Evolutionary conservation across 2,329 filamentous ascomycete species (phyloP), one percentile per base, ranked within the genome.

Genomic region (Xylaria sp.): DNA sequence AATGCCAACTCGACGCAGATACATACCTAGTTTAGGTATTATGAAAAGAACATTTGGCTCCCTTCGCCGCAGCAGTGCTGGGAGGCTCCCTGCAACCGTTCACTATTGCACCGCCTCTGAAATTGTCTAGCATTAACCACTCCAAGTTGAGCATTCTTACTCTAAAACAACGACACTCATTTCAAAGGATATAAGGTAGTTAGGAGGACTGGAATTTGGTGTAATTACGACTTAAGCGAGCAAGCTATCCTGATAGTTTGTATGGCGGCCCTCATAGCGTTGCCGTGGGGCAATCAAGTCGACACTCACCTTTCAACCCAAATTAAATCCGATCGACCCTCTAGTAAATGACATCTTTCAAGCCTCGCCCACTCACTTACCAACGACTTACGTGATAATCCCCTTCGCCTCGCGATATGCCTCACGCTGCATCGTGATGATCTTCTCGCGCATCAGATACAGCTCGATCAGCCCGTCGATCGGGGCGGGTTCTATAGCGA

Each of bases 401-500:
- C 62, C 62, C 48, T 62, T 54, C 8, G 59, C 62, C 36, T 70
- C 68, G 14, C 65, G 39, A n/a, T 63, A 65, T 45, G 65, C 42
- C 12, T 68, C 68, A 11, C 68, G 61, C 51, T 68, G 63, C 65
- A 65, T 70, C 14, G 65, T 68, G 0, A 59, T 32, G 32, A 70
- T 56, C n/a, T 68, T 50, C 24, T 70, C 68, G 14, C 62, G 42
- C 68, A 70, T 68, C 8, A 50, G 34, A 30, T 63, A 54, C 27
- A 70, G 19, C 27, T 65, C 68, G 2, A 47, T 36, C 32, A 65
- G 2, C 12, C 51, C 32, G 9, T 68, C 54, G 0, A 17, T 6
- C 7, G 61, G 36, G 0, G 39, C 34, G 7, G 56, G 7, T 1
- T 58, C 50, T 36, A 70, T 59, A 1, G 54, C 54, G 1, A 42